Evolutionary conservation across 1,139 yeast species (phyloP).

Genomic region (Scheffersomyces segobiensis): DNA sequence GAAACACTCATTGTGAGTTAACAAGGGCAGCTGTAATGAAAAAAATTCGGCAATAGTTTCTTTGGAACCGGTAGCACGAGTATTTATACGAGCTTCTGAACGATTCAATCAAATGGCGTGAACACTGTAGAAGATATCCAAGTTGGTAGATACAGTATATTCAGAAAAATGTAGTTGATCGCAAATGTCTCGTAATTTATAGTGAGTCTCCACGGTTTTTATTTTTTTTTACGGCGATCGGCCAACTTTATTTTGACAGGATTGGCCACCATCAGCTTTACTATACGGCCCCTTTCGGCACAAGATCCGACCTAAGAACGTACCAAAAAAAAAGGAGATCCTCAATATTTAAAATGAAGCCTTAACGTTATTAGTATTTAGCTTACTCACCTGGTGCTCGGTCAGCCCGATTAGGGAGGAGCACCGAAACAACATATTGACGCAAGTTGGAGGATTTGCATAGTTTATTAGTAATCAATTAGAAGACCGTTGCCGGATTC

Average conservation of each 20-base stretch:
- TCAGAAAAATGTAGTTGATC: background rate
- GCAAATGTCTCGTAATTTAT: background rate
- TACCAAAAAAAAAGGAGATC: background rate
- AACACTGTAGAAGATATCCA: too few species aligned
- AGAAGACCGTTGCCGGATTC: background rate
- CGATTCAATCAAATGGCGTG: background rate
- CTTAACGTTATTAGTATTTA: background rate
- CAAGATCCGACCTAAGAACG: background rate
- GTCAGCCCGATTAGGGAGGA: background rate
- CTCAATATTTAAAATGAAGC: background rate
- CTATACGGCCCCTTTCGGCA: background rate
- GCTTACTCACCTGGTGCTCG: background rate
- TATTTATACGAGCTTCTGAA: background rate
- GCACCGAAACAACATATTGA: background rate
- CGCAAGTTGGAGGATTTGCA: background rate
- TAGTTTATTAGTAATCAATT: background rate
- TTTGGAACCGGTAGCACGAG: background rate
- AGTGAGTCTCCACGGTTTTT: background rate
- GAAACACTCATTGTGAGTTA: constrained; percentile 2
- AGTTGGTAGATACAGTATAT: too few species aligned
- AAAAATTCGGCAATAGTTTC: background rate
- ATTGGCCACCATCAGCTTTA: too few species aligned
- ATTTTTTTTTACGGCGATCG: background rate
- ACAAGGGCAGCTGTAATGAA: background rate
- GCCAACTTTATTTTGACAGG: background rate